phyloP scores from a whole-genome alignment of 2,329 filamentous ascomycete genomes.

The Botrytis squamosa region DNA sequence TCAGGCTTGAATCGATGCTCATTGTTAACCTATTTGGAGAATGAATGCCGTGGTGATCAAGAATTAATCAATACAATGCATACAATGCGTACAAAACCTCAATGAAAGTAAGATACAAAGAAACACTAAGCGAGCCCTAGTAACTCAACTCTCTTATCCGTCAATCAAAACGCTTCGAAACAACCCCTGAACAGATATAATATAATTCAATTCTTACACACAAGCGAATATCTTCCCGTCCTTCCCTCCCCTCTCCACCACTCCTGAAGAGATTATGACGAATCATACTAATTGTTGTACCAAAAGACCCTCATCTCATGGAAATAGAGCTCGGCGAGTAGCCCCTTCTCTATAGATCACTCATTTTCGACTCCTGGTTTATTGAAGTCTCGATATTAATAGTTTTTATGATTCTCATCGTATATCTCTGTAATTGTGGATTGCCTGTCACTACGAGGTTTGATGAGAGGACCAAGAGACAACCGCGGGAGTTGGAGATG shows the following conservation, averaged over 20 bases:
- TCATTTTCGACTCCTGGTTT: too few relatives aligned
- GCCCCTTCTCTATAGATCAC: background rate
- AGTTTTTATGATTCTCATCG: too few relatives aligned
- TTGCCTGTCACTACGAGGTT: background rate
- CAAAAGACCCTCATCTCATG: background rate
- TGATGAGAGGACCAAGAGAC: background rate
- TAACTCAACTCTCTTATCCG: background rate
- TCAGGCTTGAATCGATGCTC: accelerated
- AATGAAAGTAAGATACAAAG: too few relatives aligned
- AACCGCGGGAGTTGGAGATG: background rate
- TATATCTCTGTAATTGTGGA: background rate
- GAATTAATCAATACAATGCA: background rate
- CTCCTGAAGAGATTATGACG: accelerated
- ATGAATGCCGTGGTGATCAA: too few relatives aligned
- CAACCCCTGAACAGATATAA: background rate
- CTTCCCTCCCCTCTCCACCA: background rate
- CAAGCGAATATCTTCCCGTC: background rate
- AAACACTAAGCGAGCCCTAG: background rate
- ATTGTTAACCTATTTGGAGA: too few relatives aligned
- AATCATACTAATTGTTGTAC: background rate
- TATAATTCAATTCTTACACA: background rate
- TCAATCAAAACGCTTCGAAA: background rate
- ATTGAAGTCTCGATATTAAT: background rate
- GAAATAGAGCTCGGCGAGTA: background rate
- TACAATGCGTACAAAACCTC: background rate